Percentiles rank a stretch among this genome's conserved stretches.
Conservation (phyloP, 306 rosid genomes). For the Corylus heterophylla region DNA sequence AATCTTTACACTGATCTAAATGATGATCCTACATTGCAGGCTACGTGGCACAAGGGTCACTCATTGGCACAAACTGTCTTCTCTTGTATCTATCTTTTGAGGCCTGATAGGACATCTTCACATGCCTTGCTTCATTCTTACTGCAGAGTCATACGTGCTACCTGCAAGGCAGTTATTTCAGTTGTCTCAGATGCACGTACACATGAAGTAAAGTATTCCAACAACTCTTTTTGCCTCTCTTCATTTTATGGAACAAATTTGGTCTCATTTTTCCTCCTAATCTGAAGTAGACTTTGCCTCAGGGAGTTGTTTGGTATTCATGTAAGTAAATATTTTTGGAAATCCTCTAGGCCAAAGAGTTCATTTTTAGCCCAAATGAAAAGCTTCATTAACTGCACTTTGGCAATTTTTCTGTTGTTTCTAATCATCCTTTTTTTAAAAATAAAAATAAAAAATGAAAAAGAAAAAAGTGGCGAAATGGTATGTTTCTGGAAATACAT, state of each 20-base stretch:
- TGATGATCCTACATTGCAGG: constrained; percentile 59
- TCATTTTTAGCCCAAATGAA: constrained; percentile 1
- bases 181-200: constrained; percentile 93
- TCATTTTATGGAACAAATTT: background rate
- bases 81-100: constrained; percentile 92
- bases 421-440: background rate
- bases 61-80: constrained; percentile 96
- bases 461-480: background rate
- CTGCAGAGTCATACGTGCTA: constrained; percentile 78
- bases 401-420: background rate
- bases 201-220: constrained; percentile 98
- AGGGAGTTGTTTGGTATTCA: constrained; percentile 1
- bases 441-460: no score
- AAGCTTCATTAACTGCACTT: background rate
- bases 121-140: constrained; percentile 82
- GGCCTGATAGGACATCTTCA: constrained; percentile 81
- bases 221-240: constrained; percentile 38
- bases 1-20: constrained; percentile 29
- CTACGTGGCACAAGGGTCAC: constrained; percentile 99
- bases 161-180: constrained; percentile 80
- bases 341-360: background rate
- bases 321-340: background rate
- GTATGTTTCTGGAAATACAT: background rate
- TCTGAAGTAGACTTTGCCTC: background rate
- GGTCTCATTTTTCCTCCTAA: background rate